A percentile compares a stretch with the other conserved stretches of the same genome.
Conservation (phyloP, 176 grass and related monocot species). For the Miscanthus lutarioriparius region DNA sequence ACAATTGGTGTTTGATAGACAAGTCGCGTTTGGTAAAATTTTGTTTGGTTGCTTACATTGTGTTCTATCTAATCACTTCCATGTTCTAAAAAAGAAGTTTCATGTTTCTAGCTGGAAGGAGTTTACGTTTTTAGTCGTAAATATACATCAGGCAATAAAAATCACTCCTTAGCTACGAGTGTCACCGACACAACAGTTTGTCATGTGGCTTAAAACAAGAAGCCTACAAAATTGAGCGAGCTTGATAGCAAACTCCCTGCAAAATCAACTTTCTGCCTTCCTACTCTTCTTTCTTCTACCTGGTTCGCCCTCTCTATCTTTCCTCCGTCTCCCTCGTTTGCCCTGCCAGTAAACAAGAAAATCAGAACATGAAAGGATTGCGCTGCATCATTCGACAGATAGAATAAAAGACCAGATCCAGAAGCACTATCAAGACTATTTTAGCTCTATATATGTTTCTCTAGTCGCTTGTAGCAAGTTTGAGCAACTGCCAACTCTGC, state of each 20-base stretch:
- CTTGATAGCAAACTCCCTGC: neutral
- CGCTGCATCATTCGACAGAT: too few relatives aligned
- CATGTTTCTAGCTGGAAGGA: too few relatives aligned
- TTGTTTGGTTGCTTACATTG: too few relatives aligned
- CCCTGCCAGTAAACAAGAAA: conserved; percentile 53
- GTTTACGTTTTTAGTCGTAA: too few relatives aligned
- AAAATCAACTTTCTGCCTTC: conserved; percentile 40
- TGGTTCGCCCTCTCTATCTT: conserved; percentile 36
- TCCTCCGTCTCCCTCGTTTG: conserved; percentile 48
- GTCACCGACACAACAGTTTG: neutral
- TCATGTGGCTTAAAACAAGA: neutral
- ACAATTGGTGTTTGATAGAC: too few relatives aligned
- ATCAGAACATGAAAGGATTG: conserved; percentile 18
- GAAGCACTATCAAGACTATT: too few relatives aligned
- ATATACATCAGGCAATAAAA: neutral
- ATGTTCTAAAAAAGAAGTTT: too few relatives aligned
- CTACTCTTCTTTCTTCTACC: conserved; percentile 52
- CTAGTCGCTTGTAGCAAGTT: neutral
- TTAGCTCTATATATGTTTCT: neutral
- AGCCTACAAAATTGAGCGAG: conserved; percentile 21
- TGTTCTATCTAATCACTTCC: too few relatives aligned
- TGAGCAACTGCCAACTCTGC: neutral
- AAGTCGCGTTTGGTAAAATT: too few relatives aligned
- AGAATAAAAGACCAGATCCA: too few relatives aligned
- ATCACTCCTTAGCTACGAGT: neutral